Evolutionary conservation across 495 filamentous ascomycete genomes (phyloP).

Genomic region (Penicillium odoratum): DNA sequence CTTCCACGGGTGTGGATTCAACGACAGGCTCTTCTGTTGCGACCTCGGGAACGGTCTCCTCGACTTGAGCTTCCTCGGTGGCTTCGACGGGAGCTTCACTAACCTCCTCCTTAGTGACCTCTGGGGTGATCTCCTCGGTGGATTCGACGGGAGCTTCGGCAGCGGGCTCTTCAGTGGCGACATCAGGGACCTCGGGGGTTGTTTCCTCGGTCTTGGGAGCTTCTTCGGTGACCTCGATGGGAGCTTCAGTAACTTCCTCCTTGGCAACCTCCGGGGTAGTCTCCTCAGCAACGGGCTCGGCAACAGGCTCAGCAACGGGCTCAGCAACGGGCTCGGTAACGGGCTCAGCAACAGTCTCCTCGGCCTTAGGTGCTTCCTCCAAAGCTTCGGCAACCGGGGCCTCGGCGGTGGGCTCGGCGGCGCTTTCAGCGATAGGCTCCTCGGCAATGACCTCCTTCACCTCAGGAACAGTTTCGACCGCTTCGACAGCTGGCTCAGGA

Average conservation of each 20-base stretch:
- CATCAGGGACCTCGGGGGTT: constrained; percentile 2
- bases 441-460: constrained; percentile 1
- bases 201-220: background rate
- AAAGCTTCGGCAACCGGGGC: background rate
- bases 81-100: too few relatives aligned
- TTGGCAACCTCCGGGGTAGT: background rate
- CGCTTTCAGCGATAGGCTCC: background rate
- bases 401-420: too few relatives aligned
- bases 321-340: background rate
- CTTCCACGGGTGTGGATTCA: constrained; percentile 8
- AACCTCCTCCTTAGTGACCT: background rate
- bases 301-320: background rate
- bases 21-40: constrained; percentile 6
- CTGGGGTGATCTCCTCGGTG: background rate
- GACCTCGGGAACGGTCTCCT: background rate
- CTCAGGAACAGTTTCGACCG: background rate
- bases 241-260: background rate
- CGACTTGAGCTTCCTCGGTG: too few relatives aligned
- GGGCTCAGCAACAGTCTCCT: background rate
- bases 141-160: constrained; percentile 2
- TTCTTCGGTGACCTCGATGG: constrained; percentile 1
- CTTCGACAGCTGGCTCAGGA: background rate
- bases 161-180: constrained; percentile 9
- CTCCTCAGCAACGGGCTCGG: background rate
- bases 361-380: background rate